Base-by-base conservation (phyloP, 2,329 filamentous ascomycete genomes). In the Fusarium solani-melongenae region DNA sequence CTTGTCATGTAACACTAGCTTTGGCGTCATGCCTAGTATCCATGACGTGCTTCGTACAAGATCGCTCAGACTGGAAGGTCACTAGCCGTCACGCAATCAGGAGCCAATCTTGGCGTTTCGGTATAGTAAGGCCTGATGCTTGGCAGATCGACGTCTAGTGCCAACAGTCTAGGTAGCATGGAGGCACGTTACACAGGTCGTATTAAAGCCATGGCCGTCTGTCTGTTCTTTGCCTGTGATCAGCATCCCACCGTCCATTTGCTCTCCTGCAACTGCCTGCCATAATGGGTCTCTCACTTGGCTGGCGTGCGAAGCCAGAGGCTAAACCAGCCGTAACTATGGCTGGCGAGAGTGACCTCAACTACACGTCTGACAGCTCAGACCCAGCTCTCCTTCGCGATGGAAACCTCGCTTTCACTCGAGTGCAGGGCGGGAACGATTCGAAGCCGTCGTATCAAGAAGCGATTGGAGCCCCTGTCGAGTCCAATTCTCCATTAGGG, bases 391-490 rank as follows among this genome's bases (percentile, higher is more conserved):
- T 77, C 11, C 74, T 77, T 2, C 75, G 58, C 33, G 75, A 77
- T 62, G 75, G 75, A 7, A 53, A 58, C 5, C 65, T 77, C 0
- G 72, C 75, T 1, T 77, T 74, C 3, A 73, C 70, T 4, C 70
- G 75, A 2, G 74, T 65, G 0, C 69, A 79, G 17, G 86, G 84
- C 1, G 86, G 84, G 5, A 91, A 91, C 72, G 85, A 83, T 17
- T 82, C 85, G 6, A 80, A 83, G 56, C 80, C 84, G 2, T 86
- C 87, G 0, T 91, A 90, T 72, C 90, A 92, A 74, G 90, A 92
- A 76, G 89, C 88, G 1, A 84, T 85, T 9, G 90, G 90, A 39
- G 90, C 90, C 0, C 90, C 90, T 0, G 88, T 92, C 5, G 90
- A 92, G 78, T 81, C 80, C 2, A 75, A 84, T 3, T 91, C 89